These are phyloP conservation scores for Panicum hallii DNA, from an alignment of 202 grass and related monocot species.

Conservation along the genomic window DNA sequence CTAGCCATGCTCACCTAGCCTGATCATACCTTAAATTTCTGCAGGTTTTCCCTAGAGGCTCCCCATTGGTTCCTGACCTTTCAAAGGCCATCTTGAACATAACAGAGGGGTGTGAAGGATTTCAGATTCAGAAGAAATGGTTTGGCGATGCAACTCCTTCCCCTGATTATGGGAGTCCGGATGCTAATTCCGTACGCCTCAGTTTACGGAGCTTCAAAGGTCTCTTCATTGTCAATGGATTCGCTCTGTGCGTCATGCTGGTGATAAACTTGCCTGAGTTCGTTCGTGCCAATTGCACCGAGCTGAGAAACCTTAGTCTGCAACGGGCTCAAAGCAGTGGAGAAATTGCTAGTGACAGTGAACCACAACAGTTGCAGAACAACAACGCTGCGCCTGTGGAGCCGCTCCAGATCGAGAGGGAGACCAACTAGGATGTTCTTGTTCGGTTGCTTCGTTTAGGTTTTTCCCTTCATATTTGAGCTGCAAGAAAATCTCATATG, in stretches of 20 bases:
- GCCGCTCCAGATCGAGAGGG: not conserved
- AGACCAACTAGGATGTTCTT: not conserved
- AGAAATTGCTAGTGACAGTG: not conserved
- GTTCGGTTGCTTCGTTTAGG: not conserved
- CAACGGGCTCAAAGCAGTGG: not conserved
- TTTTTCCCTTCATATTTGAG: not conserved
- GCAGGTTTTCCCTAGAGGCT: constrained; percentile 63
- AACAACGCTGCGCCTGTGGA: not conserved
- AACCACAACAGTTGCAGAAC: not conserved
- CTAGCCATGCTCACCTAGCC: not conserved
- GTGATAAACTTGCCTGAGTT: constrained; percentile 32
- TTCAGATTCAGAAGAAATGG: constrained; percentile 51
- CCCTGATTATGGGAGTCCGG: constrained; percentile 6
- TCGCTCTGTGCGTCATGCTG: constrained; percentile 30
- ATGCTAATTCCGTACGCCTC: constrained; percentile 37
- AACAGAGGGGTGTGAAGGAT: constrained; percentile 44
- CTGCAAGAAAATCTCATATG: not conserved
- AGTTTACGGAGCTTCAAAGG: constrained; percentile 54
- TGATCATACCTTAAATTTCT: not conserved
- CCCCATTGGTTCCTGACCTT: constrained; percentile 56
- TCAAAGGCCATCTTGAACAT: constrained; percentile 62
- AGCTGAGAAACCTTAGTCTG: not conserved
- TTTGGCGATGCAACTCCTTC: constrained; percentile 32
- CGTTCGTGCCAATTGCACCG: not conserved
- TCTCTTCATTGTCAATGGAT: constrained; percentile 61